Evolutionary conservation across 345 rosid genomes (phyloP), one percentile per base, ranked within the genome.

Genomic region (Nasturtium officinale): DNA sequence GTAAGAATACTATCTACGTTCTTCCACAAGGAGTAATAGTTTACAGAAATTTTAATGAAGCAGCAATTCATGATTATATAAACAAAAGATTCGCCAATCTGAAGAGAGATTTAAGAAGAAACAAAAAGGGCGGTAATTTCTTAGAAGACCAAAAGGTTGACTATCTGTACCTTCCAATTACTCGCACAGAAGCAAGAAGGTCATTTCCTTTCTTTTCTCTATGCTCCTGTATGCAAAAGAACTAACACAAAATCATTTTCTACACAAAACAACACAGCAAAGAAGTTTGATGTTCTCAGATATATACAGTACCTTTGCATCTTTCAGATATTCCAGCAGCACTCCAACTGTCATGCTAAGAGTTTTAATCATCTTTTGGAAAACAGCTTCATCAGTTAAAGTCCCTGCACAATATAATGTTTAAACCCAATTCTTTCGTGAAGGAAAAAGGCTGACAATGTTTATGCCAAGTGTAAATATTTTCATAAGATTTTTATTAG

Each of bases 111-210:
- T 10, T 16, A 71, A 35, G 17, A 73, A 53, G 33, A 53, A 62
- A 52, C 32, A 35, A 18, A 40, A 63, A 40, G 17, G n/a, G 54
- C 2, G 11, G 46, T 43, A 42, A 9, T 12, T 9, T 37, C 53
- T 70, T 43, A 42, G 21, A 60, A 71, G 53, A 38, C 9, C 7
- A 40, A 65, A 18, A 51, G 13, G 46, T n/a, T 57, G 32, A 18
- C 7, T 35, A 37, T 74, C 12, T 61, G 51, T 83, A 94, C 98
- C 97, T 88, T 69, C 97, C 96, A 76, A 88, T 76, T 62, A 89
- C 78, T 17, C 97, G 83, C 58, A 94, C 95, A 46, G 96, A 94
- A 56, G 97, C 96, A 78, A 91, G 91, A 79, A 94, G 93, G 57
- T 94, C 98, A 84, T 84, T 82, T 82, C 97, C 95, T 75, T 80